Conservation (phyloP, 768 basidiomycete genomes). For the Pleurotus giganteus region DNA sequence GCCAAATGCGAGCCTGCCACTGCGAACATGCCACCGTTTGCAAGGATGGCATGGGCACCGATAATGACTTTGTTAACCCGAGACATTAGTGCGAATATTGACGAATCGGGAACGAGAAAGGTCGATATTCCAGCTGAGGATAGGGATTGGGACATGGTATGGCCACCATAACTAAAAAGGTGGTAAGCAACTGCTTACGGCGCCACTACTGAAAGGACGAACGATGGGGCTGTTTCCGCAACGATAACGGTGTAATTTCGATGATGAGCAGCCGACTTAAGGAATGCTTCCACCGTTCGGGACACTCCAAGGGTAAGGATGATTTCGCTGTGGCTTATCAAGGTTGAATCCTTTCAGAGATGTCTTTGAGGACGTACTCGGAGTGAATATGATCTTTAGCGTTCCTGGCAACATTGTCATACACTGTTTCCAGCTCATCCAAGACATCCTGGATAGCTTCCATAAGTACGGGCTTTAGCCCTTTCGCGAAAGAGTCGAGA, state of each 20-base stretch:
- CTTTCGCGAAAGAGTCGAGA: slow-evolving; percentile 73
- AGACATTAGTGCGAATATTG: slow-evolving; percentile 94
- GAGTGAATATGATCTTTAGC: slow-evolving; percentile 97
- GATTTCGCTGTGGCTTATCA: slow-evolving; percentile 67
- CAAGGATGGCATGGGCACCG: slow-evolving; percentile 92
- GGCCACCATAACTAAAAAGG: slow-evolving; percentile 70
- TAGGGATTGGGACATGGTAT: slow-evolving; percentile 78
- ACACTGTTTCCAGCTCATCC: slow-evolving; percentile 94
- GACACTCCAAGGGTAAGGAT: slow-evolving; percentile 94
- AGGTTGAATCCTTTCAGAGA: background rate
- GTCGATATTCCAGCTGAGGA: slow-evolving; percentile 85
- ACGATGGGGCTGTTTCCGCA: slow-evolving; percentile 94
- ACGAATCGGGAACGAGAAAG: slow-evolving; percentile 96
- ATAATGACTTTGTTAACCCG: slow-evolving; percentile 96
- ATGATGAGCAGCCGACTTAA: slow-evolving; percentile 86
- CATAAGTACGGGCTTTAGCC: slow-evolving; percentile 90
- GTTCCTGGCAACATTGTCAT: slow-evolving; percentile 91
- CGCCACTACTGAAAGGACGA: slow-evolving; percentile 42
- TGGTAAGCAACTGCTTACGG: slow-evolving; percentile 6
- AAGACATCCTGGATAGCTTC: slow-evolving; percentile 96
- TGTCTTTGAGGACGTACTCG: slow-evolving; percentile 66
- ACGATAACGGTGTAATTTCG: slow-evolving; percentile 96
- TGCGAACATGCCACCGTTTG: slow-evolving; percentile 95
- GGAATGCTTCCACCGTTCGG: slow-evolving; percentile 88
- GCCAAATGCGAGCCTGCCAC: slow-evolving; percentile 82